Conservation (phyloP, 2,329 filamentous ascomycete genomes). For the Cylindrodendrum hubeiense region DNA sequence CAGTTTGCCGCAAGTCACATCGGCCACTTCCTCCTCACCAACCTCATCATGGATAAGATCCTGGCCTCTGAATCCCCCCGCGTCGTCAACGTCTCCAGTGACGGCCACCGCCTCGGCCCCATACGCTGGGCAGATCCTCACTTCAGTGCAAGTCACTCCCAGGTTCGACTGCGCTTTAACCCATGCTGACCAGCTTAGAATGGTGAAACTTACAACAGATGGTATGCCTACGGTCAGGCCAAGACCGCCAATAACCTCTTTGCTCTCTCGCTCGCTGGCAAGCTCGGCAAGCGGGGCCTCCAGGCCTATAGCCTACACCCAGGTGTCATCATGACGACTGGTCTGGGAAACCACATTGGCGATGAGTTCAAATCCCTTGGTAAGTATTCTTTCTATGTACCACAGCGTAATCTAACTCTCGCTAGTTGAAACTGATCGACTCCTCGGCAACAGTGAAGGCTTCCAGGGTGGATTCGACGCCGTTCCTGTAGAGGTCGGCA, state of each 20-base stretch:
- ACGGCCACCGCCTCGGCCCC: slow-evolving; percentile 44
- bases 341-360: slow-evolving; percentile 38
- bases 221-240: slow-evolving; percentile 52
- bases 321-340: slow-evolving; percentile 43
- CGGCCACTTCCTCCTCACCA: slow-evolving; percentile 60
- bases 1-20: slow-evolving; percentile 61
- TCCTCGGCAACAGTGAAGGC: slow-evolving; percentile 37
- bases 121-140: slow-evolving; percentile 52
- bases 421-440: slow-evolving; percentile 35
- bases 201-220: slow-evolving; percentile 47
- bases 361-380: slow-evolving; percentile 33
- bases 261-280: slow-evolving; percentile 47
- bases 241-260: slow-evolving; percentile 55
- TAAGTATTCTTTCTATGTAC: not conserved
- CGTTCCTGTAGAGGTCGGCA: slow-evolving; percentile 45
- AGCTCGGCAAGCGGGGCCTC: slow-evolving; percentile 46
- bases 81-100: slow-evolving; percentile 56
- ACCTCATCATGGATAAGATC: slow-evolving; percentile 58
- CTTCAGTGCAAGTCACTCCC: slow-evolving; percentile 43
- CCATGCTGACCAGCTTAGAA: slow-evolving; percentile 44
- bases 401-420: not conserved
- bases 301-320: slow-evolving; percentile 52
- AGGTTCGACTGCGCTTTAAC: not conserved
- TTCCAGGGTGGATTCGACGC: slow-evolving; percentile 32
- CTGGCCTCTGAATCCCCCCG: slow-evolving; percentile 49